Evolutionary conservation across 305 asterid species (phyloP).

Genomic region (Fraxinus platypoda): DNA sequence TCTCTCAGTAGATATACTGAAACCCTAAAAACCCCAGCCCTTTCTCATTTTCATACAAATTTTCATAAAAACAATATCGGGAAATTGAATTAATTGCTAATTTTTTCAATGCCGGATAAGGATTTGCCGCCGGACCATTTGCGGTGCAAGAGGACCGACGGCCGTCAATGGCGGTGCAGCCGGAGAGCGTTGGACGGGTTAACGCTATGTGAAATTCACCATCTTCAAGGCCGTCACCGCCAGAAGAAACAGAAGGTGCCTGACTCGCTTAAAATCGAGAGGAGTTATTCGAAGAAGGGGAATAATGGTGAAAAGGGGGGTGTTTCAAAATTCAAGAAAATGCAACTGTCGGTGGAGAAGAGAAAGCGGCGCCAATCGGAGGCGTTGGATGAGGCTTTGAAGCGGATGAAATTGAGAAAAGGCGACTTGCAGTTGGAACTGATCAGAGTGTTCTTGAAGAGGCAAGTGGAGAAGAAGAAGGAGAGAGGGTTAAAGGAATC

Average conservation of each 20-base stretch:
- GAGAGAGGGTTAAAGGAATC: conserved; percentile 42
- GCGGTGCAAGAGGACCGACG: conserved; percentile 96
- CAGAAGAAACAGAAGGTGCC: conserved; percentile 82
- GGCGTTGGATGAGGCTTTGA: conserved; percentile 78
- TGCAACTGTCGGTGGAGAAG: conserved; percentile 34
- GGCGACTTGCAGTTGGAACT: conserved; percentile 89
- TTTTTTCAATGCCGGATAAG: conserved; percentile 35
- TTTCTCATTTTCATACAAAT: neutral
- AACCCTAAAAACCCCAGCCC: neutral
- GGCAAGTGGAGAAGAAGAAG: conserved; percentile 81
- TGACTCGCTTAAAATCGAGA: conserved; percentile 72
- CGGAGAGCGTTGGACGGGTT: conserved; percentile 74
- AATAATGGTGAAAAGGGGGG: conserved; percentile 40
- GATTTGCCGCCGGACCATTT: conserved; percentile 77
- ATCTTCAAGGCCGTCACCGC: conserved; percentile 81
- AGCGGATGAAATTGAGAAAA: conserved; percentile 74
- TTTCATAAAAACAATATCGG: neutral
- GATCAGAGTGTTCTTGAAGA: conserved; percentile 71
- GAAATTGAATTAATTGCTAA: neutral
- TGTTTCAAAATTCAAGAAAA: conserved; percentile 33
- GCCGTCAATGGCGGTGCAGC: conserved; percentile 96
- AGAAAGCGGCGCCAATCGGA: conserved; percentile 56
- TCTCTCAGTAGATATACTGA: neutral
- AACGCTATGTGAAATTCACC: conserved; percentile 89
- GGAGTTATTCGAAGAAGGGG: conserved; percentile 47